Evolutionary conservation across 1,139 yeast genomes (phyloP).

Genomic region (Zygoascus sp.): DNA sequence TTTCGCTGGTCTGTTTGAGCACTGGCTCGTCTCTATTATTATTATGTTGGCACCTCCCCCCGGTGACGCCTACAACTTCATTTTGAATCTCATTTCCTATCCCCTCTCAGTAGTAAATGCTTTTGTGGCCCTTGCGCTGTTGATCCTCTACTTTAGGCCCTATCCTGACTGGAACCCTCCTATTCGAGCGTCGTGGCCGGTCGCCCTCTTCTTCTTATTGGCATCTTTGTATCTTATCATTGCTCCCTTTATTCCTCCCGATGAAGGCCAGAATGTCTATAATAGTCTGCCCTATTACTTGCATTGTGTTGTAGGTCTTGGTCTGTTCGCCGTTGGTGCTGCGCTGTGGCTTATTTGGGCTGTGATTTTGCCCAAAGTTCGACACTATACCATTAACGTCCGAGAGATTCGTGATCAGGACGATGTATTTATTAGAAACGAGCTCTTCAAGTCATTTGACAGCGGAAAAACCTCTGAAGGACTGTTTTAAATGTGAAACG

Average conservation of each 20-base stretch:
- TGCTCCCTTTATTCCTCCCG: slow-evolving; percentile 82
- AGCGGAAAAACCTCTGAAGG: slow-evolving; percentile 4
- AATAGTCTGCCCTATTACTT: slow-evolving; percentile 66
- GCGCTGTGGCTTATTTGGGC: slow-evolving; percentile 70
- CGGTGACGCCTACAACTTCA: slow-evolving; percentile 74
- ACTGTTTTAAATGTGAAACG: not conserved
- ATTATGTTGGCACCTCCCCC: slow-evolving; percentile 65
- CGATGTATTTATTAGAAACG: slow-evolving; percentile 70
- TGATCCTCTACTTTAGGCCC: slow-evolving; percentile 58
- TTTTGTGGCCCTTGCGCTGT: slow-evolving; percentile 66
- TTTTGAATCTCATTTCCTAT: slow-evolving; percentile 68
- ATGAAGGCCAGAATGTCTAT: slow-evolving; percentile 61
- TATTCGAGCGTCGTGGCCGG: slow-evolving; percentile 60
- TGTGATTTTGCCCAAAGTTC: slow-evolving; percentile 51
- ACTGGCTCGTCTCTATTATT: slow-evolving; percentile 49
- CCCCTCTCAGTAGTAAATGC: slow-evolving; percentile 69
- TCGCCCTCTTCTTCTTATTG: slow-evolving; percentile 58
- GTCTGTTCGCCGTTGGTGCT: slow-evolving; percentile 66
- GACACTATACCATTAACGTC: slow-evolving; percentile 55
- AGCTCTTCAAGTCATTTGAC: slow-evolving; percentile 33
- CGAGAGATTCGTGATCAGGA: slow-evolving; percentile 54
- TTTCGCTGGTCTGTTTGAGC: slow-evolving; percentile 51
- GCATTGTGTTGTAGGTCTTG: slow-evolving; percentile 82
- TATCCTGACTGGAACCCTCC: slow-evolving; percentile 67
- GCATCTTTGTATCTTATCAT: slow-evolving; percentile 66